Percentiles rank a stretch among this genome's conserved stretches.
These are phyloP conservation scores for Proteromonas lacertae DNA, from an alignment of 352 stramenopile species.

Conservation along the genomic window DNA sequence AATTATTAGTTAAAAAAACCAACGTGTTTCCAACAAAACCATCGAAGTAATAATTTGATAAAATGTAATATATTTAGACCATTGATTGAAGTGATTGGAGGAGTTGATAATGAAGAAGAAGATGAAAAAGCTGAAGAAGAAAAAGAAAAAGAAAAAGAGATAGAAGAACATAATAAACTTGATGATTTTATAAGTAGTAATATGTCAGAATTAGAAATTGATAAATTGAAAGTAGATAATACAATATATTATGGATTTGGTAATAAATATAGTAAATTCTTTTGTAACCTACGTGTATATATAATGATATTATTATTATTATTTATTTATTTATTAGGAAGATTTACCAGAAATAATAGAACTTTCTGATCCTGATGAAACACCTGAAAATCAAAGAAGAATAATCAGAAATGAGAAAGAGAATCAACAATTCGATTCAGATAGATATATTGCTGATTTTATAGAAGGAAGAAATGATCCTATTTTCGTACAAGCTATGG, in stretches of 20 bases:
- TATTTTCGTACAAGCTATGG: constrained; percentile 50
- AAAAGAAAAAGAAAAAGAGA: constrained; percentile 2
- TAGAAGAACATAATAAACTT: no score
- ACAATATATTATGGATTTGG: no score
- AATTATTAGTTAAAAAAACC: constrained; percentile 12
- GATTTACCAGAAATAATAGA: constrained; percentile 12
- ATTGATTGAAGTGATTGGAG: constrained; percentile 5
- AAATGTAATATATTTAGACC: no score
- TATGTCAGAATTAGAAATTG: no score
- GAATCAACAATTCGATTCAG: constrained; percentile 57
- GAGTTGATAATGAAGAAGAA: constrained; percentile 3
- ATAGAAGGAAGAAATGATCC: constrained; percentile 50
- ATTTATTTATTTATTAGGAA: no score
- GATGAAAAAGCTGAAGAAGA: constrained; percentile 5
- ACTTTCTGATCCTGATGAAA: constrained; percentile 11
- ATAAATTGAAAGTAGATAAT: no score
- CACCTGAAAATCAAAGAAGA: constrained; percentile 16
- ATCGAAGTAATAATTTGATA: no score
- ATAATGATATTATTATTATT: no score
- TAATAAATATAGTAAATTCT: no score
- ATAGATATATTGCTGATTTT: constrained; percentile 74
- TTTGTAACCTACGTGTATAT: no score
- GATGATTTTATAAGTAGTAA: no score
- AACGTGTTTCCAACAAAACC: no score
- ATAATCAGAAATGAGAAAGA: constrained; percentile 36